Evolutionary conservation across 768 basidiomycete species (phyloP), one percentile per base, ranked within the genome.

Genomic region (Amanita rubescens): DNA sequence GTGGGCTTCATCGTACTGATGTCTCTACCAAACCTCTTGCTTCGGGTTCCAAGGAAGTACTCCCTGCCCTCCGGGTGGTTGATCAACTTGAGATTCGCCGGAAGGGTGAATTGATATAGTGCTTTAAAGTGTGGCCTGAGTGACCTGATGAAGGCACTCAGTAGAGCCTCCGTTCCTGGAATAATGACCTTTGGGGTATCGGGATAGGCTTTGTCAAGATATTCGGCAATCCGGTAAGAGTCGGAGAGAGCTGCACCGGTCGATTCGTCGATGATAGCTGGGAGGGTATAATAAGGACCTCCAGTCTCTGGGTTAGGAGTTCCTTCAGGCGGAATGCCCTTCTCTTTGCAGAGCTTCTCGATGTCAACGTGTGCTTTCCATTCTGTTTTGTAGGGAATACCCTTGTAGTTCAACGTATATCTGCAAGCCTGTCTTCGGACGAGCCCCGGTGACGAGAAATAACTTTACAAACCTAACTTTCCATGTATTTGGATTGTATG

Each of bases 401-500:
- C 53, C 42, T 62, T 60, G 57, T 49, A 58, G 39, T 58, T 60
- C 25, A 60, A 34, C 9, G 55, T 51, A 34, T 57, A 60, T 53
- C 59, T 60, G 33, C 25, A 38, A 34, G 17, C 8, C 17, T 24
- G 15, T 30, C 15, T 15, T 30, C 17, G 6, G 15, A 46, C 10
- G n/a, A n/a, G 30, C 5, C n/a, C n/a, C n/a, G 2, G 15, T 33
- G 10, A 15, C 7, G 3, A 2, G 44, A 2, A 30, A n/a, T 1
- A 30, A 46, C 17, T 46, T 5, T 46, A 25, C 30, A 17, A 19
- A 73, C 77, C 78, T 60, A n/a, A 65, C 62, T 58, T 74, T 77
- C 72, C 71, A 75, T 33, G 73, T 71, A 52, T 76, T 77, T 12
- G 74, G 71, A 3, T 74, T 73, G 69, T 72, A 76, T 7, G 69